Evolutionary conservation across 2,329 filamentous ascomycete species (phyloP).

Genomic region (Colletotrichum cereale): DNA sequence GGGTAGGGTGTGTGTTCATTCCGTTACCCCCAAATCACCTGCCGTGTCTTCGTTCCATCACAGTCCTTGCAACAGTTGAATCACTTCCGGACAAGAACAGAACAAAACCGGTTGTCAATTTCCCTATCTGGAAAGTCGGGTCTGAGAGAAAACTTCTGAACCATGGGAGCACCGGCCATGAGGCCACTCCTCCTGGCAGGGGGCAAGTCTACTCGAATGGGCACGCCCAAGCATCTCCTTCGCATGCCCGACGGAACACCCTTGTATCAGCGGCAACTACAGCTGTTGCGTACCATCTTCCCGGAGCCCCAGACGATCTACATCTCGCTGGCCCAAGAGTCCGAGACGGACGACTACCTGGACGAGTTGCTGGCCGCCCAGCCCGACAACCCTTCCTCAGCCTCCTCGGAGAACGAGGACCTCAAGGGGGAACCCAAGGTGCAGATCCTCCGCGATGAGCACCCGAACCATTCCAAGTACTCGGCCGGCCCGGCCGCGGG

Average conservation of each 20-base stretch:
- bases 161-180: slow-evolving; percentile 34
- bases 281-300: slow-evolving; percentile 44
- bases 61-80: neutral
- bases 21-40: neutral
- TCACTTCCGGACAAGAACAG: neutral
- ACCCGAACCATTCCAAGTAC: neutral
- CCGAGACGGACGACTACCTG: slow-evolving; percentile 29
- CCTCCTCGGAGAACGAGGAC: slow-evolving; percentile 13
- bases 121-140: neutral
- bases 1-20: neutral
- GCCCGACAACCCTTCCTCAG: slow-evolving; percentile 12
- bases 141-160: neutral
- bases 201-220: slow-evolving; percentile 49
- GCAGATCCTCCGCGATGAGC: slow-evolving; percentile 21
- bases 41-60: neutral
- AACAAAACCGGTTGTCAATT: neutral
- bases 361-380: slow-evolving; percentile 30
- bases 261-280: slow-evolving; percentile 46
- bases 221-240: slow-evolving; percentile 49
- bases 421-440: neutral
- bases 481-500: slow-evolving; percentile 42
- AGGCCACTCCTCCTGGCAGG: slow-evolving; percentile 50
- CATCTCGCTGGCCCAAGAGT: slow-evolving; percentile 44
- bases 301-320: slow-evolving; percentile 45
- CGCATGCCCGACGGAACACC: slow-evolving; percentile 45